These are phyloP conservation scores for Ambrosia trifida DNA, from an alignment of 129 eudicot species.

Conservation along the genomic window DNA sequence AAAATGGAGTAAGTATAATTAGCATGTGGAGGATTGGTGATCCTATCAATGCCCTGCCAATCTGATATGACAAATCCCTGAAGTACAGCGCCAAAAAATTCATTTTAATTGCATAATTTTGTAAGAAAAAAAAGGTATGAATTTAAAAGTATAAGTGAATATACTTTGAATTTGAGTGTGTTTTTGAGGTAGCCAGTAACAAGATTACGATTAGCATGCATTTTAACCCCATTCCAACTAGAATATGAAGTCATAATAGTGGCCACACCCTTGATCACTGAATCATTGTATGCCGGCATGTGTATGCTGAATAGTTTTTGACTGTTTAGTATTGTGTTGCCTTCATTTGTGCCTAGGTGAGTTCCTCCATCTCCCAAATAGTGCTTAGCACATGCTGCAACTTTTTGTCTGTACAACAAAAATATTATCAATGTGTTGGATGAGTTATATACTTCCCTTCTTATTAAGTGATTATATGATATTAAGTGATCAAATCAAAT, in stretches of 20 bases:
- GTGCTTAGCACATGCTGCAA: constrained; percentile 71
- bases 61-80: constrained; percentile 91
- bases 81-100: neutral
- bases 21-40: constrained; percentile 59
- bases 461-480: neutral
- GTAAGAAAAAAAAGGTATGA: too few relatives aligned
- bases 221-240: constrained; percentile 73
- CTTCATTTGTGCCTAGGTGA: constrained; percentile 56
- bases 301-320: constrained; percentile 50
- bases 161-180: constrained; percentile 55
- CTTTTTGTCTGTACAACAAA: constrained; percentile 39
- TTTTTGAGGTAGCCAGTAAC: constrained; percentile 55
- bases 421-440: neutral
- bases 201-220: constrained; percentile 63
- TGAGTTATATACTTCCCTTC: too few relatives aligned
- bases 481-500: too few relatives aligned
- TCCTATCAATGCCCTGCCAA: constrained; percentile 60
- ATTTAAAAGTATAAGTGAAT: neutral
- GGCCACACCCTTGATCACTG: constrained; percentile 71
- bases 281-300: constrained; percentile 66
- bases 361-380: constrained; percentile 87
- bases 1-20: constrained; percentile 68
- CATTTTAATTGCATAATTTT: neutral
- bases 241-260: constrained; percentile 74
- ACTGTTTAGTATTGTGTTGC: constrained; percentile 48